Evolutionary conservation across 352 stramenopile species (phyloP).

Genomic region (Hyaloperonospora arabidopsidis): DNA sequence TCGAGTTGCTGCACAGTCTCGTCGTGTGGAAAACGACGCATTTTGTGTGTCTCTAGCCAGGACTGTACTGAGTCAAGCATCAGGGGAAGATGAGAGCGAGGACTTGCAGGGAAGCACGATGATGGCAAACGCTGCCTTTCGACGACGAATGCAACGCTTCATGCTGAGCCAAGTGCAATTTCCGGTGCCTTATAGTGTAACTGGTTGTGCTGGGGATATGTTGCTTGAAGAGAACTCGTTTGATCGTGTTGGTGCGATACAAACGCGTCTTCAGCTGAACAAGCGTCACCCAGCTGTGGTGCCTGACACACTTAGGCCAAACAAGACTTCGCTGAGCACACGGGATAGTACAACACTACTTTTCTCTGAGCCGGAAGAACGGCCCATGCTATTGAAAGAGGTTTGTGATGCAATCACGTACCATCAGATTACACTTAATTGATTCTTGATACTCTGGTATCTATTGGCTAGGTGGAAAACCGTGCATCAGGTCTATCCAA

Average conservation of each 20-base stretch:
- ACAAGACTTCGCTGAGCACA: slow-evolving; percentile 3
- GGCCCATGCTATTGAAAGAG: slow-evolving; percentile 25
- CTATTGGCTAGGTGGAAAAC: slow-evolving; percentile 34
- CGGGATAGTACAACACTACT: slow-evolving; percentile 3
- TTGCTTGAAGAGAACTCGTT: background rate
- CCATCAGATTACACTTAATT: background rate
- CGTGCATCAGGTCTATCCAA: slow-evolving; percentile 35
- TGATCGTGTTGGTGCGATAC: background rate
- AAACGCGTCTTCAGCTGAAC: background rate
- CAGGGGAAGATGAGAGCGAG: slow-evolving; percentile 3
- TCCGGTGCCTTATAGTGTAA: slow-evolving; percentile 8
- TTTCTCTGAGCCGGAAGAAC: slow-evolving; percentile 8
- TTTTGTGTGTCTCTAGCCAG: slow-evolving; percentile 27
- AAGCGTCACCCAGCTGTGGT: slow-evolving; percentile 16
- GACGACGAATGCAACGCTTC: slow-evolving; percentile 25
- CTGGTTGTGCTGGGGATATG: slow-evolving; percentile 1
- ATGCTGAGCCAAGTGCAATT: slow-evolving; percentile 25
- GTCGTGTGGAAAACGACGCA: slow-evolving; percentile 14
- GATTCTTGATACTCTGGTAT: background rate
- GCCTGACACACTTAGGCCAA: background rate
- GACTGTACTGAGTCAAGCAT: slow-evolving; percentile 17
- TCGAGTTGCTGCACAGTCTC: slow-evolving; percentile 7
- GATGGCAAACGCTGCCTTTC: slow-evolving; percentile 18
- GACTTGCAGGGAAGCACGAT: background rate
- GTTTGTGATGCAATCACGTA: slow-evolving; percentile 9